Evolutionary conservation across 176 grass and related monocot species (phyloP), one percentile per base, ranked within the genome.

Genomic region (Zoysia japonica): DNA sequence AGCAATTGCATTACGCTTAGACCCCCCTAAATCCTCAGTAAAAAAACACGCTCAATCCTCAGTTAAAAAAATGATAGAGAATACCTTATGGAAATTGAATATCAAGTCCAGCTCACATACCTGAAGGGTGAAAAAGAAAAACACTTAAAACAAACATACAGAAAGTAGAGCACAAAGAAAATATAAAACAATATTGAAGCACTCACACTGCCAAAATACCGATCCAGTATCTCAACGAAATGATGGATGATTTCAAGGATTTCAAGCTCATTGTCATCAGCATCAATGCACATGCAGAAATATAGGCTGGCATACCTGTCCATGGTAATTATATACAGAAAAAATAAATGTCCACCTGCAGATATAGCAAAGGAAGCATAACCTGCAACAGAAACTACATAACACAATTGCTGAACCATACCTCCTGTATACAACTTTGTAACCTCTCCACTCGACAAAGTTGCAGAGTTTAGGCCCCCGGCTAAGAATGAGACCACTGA

Each of bases 61-160:
- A 54, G 44, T 10, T 1, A 9, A 9, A 72, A 16, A 20, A 53
- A 46, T 12, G 13, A 47, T 40, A 68, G 67, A 68, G 16, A 67
- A 50, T 92, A 99, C 96, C 96, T 99, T 99, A 66, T 99, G 92
- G 77, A 99, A 99, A 84, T 95, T 99, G 88, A 99, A 99, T 85
- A 99, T 99, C 79, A 99, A 91, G 88, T 99, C 96, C 79, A 99
- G 86, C 77, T 99, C 96, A 14, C 96, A 99, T 47, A 99, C 96
- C 96, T 99, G 55, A 84, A 72, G 54, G 77, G 38, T 77, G 35
- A 13, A 56, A 69, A 20, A 28, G 28, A 62, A 61, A 69, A 71
- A 85, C 44, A 7, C 11, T 79, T 56, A 70, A 74, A 73, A 74
- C 11, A 37, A 67, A 53, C 71, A 51, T 28, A 55, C 43, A 39